Conservation (phyloP, 225 moss, liverwort and hornwort genomes). For the Antitrichia curtipendula region DNA sequence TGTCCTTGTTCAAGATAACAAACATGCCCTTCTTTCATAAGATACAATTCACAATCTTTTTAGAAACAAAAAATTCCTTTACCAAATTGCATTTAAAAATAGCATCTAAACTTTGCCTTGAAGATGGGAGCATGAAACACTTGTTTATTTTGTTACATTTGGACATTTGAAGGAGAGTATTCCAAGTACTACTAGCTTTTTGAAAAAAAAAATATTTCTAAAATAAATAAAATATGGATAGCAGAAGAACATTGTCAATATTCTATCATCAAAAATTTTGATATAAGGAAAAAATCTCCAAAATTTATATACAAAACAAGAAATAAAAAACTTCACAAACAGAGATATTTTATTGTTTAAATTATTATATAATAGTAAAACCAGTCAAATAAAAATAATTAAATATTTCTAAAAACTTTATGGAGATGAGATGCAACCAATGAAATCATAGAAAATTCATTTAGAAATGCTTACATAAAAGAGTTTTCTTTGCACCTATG, state of each 20-base stretch:
- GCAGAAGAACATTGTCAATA: not conserved
- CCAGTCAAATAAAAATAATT: not conserved
- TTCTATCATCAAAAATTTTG: not conserved
- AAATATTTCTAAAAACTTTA: not conserved
- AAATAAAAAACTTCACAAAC: accelerated
- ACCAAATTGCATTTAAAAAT: not conserved
- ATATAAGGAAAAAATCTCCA: not conserved
- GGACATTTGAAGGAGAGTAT: not conserved
- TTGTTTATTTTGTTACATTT: not conserved
- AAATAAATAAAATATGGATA: not conserved
- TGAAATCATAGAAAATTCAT: not conserved
- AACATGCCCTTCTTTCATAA: not conserved
- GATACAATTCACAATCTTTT: not conserved
- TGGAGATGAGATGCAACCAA: not conserved
- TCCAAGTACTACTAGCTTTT: accelerated
- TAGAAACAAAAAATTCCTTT: not conserved
- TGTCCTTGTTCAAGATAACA: not conserved
- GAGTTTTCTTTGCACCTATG: not conserved
- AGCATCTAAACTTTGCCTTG: not conserved
- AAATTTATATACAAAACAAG: not conserved
- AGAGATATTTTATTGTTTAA: not conserved
- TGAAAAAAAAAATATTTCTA: not conserved
- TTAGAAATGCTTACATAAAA: not conserved
- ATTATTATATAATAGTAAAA: not conserved
- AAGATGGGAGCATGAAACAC: not conserved